Evolutionary conservation across 805 yeast genomes (phyloP).

Genomic region (Myxozyma geophila): DNA sequence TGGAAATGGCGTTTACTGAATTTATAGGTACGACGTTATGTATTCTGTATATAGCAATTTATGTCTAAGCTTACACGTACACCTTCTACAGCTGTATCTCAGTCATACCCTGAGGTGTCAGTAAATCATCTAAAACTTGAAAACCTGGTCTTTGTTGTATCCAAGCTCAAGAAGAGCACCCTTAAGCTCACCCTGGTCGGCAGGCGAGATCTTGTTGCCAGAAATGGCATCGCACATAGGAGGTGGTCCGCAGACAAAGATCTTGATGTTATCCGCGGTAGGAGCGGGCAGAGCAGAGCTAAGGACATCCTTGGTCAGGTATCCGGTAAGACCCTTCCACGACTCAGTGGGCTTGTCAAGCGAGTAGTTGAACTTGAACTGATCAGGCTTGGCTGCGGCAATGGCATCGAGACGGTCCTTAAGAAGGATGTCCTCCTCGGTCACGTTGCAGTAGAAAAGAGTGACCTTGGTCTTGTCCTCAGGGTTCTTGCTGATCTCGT

Average conservation of each 20-base stretch:
- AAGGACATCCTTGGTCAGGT: conserved; percentile 76
- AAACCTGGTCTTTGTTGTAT: conserved; percentile 82
- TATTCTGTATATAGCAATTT: too few species aligned
- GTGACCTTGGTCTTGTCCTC: conserved; percentile 86
- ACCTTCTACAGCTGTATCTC: too few species aligned
- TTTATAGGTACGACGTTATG: too few species aligned
- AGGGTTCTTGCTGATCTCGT: conserved; percentile 76
- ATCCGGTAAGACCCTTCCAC: conserved; percentile 70
- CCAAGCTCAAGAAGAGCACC: conserved; percentile 91
- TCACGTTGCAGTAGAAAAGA: conserved; percentile 77
- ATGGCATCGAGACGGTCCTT: conserved; percentile 74
- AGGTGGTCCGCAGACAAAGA: conserved; percentile 96
- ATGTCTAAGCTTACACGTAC: too few species aligned
- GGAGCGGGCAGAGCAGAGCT: conserved; percentile 66
- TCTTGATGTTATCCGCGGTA: conserved; percentile 63
- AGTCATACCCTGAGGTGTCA: background rate
- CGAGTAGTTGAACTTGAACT: conserved; percentile 77
- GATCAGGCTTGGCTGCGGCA: conserved; percentile 70
- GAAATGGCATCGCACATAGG: conserved; percentile 84
- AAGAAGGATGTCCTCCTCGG: conserved; percentile 79
- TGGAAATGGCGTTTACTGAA: too few species aligned
- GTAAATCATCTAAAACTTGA: conserved; percentile 51
- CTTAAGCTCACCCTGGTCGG: conserved; percentile 92
- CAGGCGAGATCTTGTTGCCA: conserved; percentile 80
- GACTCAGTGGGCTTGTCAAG: conserved; percentile 59